Evolutionary conservation across 225 moss, liverwort and hornwort genomes (phyloP).

Genomic region (Pseudisothecium myosuroides): DNA sequence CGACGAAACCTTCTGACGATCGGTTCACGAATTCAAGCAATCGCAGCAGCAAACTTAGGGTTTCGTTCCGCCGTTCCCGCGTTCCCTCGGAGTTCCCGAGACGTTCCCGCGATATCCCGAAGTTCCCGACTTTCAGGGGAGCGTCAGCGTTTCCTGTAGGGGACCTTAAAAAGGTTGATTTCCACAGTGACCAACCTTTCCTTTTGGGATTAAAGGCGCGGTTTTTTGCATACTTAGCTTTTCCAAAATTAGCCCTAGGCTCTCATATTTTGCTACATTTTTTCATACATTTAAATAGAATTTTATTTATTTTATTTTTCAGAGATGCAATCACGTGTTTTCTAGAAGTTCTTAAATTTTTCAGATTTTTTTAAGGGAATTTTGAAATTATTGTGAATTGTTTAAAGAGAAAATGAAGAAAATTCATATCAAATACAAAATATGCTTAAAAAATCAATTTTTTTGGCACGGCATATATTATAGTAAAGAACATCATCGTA

Average conservation of each 20-base stretch:
- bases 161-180: too few relatives aligned
- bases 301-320: not conserved
- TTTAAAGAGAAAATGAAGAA: not conserved
- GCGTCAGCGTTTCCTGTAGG: too few relatives aligned
- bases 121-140: too few relatives aligned
- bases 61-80: too few relatives aligned
- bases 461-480: too few relatives aligned
- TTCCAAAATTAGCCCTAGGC: not conserved
- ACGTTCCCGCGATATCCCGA: too few relatives aligned
- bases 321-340: not conserved
- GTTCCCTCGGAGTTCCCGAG: too few relatives aligned
- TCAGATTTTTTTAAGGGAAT: not conserved
- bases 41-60: too few relatives aligned
- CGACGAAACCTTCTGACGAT: too few relatives aligned
- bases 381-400: not conserved
- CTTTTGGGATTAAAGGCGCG: too few relatives aligned
- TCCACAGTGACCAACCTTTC: too few relatives aligned
- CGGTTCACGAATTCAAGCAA: too few relatives aligned
- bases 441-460: not conserved
- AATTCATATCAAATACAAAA: not conserved
- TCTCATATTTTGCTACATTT: not conserved
- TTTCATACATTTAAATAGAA: not conserved
- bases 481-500: not conserved
- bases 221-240: fast-evolving
- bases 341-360: not conserved